Percentiles rank a stretch among this genome's conserved stretches.
Evolutionary conservation across 441 rosid species (phyloP).

Genomic region (Mallotus repandus): DNA sequence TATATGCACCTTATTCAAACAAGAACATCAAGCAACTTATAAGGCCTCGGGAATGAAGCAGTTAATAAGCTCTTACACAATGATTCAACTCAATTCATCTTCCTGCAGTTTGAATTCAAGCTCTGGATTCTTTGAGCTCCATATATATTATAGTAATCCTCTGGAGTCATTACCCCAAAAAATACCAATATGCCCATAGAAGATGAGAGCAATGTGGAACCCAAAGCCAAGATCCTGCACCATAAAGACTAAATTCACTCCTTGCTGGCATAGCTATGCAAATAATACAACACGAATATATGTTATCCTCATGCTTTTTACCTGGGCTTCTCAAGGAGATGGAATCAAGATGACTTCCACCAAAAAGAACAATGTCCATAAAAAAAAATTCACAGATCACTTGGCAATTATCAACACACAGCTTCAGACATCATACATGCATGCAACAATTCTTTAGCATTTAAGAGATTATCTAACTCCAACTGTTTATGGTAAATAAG

Average conservation of each 20-base stretch:
- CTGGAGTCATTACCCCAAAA: not conserved
- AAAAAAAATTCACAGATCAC: not conserved
- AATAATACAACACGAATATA: conserved; percentile 10
- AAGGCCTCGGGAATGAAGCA: not conserved
- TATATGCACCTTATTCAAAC: not conserved
- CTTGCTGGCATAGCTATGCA: not conserved
- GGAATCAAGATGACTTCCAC: not conserved
- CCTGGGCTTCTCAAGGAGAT: conserved; percentile 18
- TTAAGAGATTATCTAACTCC: conserved; percentile 22
- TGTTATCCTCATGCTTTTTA: not conserved
- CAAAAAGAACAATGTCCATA: not conserved
- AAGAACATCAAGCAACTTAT: not conserved
- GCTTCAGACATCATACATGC: conserved; percentile 27
- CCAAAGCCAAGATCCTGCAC: not conserved
- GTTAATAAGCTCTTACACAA: not conserved
- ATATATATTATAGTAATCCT: conserved; percentile 5
- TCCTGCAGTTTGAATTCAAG: not conserved
- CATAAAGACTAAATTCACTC: not conserved
- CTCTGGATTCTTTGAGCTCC: not conserved
- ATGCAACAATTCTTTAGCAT: conserved; percentile 26
- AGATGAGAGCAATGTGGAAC: not conserved
- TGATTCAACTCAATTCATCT: not conserved
- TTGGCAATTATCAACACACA: conserved; percentile 25
- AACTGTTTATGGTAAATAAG: conserved; percentile 19
- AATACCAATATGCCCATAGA: conserved; percentile 9